Conservation (phyloP, 2,329 filamentous ascomycete species). For the Anthostomella pinea region DNA sequence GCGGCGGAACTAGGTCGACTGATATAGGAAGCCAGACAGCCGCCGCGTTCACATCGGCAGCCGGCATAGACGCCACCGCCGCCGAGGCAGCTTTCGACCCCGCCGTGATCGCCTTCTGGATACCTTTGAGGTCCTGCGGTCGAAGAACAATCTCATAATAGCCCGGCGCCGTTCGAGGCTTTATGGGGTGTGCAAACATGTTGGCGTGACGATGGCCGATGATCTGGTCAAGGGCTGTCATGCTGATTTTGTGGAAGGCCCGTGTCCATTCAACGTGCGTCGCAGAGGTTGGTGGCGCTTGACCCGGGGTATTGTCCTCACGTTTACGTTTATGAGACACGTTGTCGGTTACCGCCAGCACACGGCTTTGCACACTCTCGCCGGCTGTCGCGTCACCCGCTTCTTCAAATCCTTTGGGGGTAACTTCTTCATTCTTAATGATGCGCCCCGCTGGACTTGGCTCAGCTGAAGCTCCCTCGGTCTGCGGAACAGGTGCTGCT, state of each 20-base stretch:
- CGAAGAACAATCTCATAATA: constrained; percentile 72
- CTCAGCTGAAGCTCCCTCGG: constrained; percentile 48
- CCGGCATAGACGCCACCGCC: constrained; percentile 58
- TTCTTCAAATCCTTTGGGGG: constrained; percentile 53
- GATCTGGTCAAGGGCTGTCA: constrained; percentile 72
- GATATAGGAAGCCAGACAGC: constrained; percentile 66
- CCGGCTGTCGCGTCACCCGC: constrained; percentile 54
- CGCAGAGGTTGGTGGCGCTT: constrained; percentile 51
- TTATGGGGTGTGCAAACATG: constrained; percentile 73
- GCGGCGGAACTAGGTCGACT: constrained; percentile 78
- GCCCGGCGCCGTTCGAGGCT: constrained; percentile 71
- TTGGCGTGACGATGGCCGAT: constrained; percentile 74
- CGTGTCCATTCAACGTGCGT: constrained; percentile 73
- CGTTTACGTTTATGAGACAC: constrained; percentile 54
- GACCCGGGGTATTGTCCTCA: constrained; percentile 46
- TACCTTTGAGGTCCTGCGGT: constrained; percentile 74
- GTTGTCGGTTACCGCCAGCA: constrained; percentile 37
- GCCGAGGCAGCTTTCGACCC: constrained; percentile 38
- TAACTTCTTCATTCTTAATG: constrained; percentile 60
- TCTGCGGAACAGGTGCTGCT: constrained; percentile 34
- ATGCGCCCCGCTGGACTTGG: constrained; percentile 36
- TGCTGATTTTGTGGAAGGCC: constrained; percentile 70
- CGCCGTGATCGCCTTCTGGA: constrained; percentile 59
- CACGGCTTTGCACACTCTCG: constrained; percentile 44
- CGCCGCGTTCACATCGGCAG: constrained; percentile 54